Base-by-base conservation (phyloP, 225 moss, liverwort and hornwort genomes). In the Bryum argenteum region DNA sequence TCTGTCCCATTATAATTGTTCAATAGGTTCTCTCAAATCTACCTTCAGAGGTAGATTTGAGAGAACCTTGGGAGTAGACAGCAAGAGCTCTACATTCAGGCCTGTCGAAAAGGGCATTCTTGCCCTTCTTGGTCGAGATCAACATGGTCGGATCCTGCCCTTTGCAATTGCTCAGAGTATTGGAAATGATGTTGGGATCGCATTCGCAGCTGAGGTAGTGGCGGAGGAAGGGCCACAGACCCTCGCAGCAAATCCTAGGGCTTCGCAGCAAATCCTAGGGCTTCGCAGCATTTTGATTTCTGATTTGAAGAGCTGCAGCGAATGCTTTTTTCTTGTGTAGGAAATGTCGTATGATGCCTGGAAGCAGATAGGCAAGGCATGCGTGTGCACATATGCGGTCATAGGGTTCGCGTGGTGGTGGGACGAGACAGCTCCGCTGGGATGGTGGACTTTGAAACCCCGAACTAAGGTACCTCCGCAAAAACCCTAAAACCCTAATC, bases 371-470 rank as follows among this genome's bases (percentile, higher is more conserved):
- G 80, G 75, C 23, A 95, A 85, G 77, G 91, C 93, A 1, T 72
- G 83, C 71, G 42, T 67, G 55, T 77, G 54, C 3, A 87, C 93
- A 8, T 95, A 89, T 60, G 91, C 82, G 22, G 47, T 95, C 51
- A 76, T 93, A 51, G 95, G 89, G 3, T 72, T 91, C 23, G 86
- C 85, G 0, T 91, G 93, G 93, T 96, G 88, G 91, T 96, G 95
- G 95, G 89, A 96, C n/a, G 88, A 84, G 61, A 83, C 86, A 3
- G 81, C 91, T 53, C 93, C 93, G 16, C 53, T 96, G 21, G 95
- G 95, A 10, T 95, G 92, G 92, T 95, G 95, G 95, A 92, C 85
- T 23, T 65, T 96, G 78, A 93, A 96, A 77, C 95, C 95, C 69
- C 89, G 91, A 43, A 93, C 88, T 2, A 90, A 87, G 92, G 92